Base-by-base conservation (phyloP, 202 grass and related monocot genomes). In the Cymbopogon flexuosus region DNA sequence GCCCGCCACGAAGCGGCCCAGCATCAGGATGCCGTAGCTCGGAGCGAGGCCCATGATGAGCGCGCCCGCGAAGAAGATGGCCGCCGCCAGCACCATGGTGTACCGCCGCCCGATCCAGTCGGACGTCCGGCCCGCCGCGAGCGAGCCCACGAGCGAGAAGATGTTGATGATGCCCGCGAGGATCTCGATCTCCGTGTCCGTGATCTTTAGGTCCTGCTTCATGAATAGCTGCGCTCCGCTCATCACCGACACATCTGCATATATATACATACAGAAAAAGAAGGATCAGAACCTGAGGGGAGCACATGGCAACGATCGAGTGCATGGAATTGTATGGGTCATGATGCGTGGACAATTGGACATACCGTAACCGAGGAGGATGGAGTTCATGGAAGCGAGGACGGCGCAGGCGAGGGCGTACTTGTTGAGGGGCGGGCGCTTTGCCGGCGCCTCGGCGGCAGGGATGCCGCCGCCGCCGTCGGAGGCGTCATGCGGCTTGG, bases 341-440 rank as follows among this genome's bases (percentile, higher is more conserved):
- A 24, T 6, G 23, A 24, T 6, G 23, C 18, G 41, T 73, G 46
- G 1, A n/a, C n/a, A n/a, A n/a, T n/a, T n/a, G n/a, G n/a, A 12
- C 85, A 13, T 71, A 94, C 94, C 94, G 16, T 97, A 97, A 77
- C 94, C 94, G 59, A 87, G 83, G 51, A 97, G 78, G 75, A 90
- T 86, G 43, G 91, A 92, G 45, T 87, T 90, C 94, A 97, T 94
- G 85, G 91, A 97, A 30, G 94, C 91, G 39, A 94, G 85, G 39
- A 87, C 10, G 61, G 91, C 87, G 73, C 94, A 97, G 70, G 80
- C 86, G 29, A 94, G 47, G 65, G 89, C 94, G 79, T 94, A 97
- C 45, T 89, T 92, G 89, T 97, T 97, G 39, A 75, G 79, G 0
- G 75, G 83, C n/a, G 85, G 78, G 5, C 82, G 84, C 78, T 91